A percentile compares a stretch with the other conserved stretches of the same genome.
Evolutionary conservation across 495 filamentous ascomycete species (phyloP).

Genomic region (Aspergillus saccharolyticus): DNA sequence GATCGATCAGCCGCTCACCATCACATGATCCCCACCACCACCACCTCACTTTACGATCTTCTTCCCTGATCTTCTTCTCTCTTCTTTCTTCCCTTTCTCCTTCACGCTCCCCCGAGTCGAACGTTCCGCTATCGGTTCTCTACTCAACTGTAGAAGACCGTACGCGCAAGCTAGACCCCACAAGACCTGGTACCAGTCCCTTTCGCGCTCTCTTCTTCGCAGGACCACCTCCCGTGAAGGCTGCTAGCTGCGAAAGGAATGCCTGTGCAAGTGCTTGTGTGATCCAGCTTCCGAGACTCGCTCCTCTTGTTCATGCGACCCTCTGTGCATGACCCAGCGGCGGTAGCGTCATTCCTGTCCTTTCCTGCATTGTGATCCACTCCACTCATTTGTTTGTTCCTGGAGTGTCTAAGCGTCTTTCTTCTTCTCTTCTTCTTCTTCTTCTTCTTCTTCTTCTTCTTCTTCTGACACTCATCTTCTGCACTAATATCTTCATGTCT

Average conservation of each 20-base stretch:
- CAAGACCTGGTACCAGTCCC: not conserved
- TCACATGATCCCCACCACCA: conserved; percentile 2
- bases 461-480: too few relatives aligned
- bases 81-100: conserved; percentile 22
- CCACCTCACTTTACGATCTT: conserved; percentile 12
- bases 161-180: not conserved
- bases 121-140: not conserved
- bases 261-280: conserved; percentile 1
- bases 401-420: too few relatives aligned
- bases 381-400: not conserved
- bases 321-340: conserved; percentile 1
- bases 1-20: conserved; percentile 4
- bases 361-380: not conserved
- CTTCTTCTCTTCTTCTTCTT: conserved; percentile 2
- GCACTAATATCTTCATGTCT: conserved; percentile 22
- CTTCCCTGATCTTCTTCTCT: conserved; percentile 30
- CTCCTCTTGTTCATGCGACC: not conserved
- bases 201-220: not conserved
- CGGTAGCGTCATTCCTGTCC: conserved; percentile 1
- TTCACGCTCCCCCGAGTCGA: conserved; percentile 16
- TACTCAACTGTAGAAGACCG: not conserved
- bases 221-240: not conserved
- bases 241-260: not conserved
- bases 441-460: conserved; percentile 28
- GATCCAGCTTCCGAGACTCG: conserved; percentile 2